Evolutionary conservation across 306 rosid species (phyloP).

Genomic region (Prunus armeniaca): DNA sequence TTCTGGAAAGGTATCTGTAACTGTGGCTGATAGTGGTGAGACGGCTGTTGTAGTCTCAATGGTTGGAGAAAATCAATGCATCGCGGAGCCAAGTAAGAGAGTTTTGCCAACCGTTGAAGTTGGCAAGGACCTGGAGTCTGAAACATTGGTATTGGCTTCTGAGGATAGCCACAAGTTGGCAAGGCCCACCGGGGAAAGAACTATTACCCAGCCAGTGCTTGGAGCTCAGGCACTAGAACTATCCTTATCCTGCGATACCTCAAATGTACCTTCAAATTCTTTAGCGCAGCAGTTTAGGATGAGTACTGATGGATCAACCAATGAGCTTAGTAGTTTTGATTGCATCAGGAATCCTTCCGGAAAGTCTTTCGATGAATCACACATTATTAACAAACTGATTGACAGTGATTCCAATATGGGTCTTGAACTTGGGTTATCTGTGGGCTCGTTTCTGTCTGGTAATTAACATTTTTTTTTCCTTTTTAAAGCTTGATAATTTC

Average conservation of each 20-base stretch:
- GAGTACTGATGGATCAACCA: conserved; percentile 35
- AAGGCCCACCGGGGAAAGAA: conserved; percentile 22
- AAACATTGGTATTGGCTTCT: conserved; percentile 40
- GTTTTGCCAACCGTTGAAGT: conserved; percentile 37
- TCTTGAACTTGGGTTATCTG: conserved; percentile 71
- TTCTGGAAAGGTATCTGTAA: conserved; percentile 67
- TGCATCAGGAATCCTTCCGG: conserved; percentile 26
- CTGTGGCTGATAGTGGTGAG: conserved; percentile 92
- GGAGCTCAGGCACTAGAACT: conserved; percentile 56
- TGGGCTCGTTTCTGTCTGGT: conserved; percentile 68
- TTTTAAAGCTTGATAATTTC: conserved; percentile 5
- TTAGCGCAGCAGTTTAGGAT: conserved; percentile 33
- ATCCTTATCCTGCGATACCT: conserved; percentile 49
- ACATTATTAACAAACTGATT: conserved; percentile 31
- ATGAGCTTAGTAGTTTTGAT: conserved; percentile 37
- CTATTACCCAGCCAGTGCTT: conserved; percentile 30
- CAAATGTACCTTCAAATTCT: conserved; percentile 50
- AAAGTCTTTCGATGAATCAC: conserved; percentile 39
- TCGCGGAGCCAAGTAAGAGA: conserved; percentile 49
- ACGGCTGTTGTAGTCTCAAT: conserved; percentile 89
- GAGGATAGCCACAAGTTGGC: conserved; percentile 36
- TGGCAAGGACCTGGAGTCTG: conserved; percentile 42
- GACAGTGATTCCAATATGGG: conserved; percentile 56
- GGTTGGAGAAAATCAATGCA: conserved; percentile 56
- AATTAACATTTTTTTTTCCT: conserved; percentile 19